These are phyloP conservation scores for Paraconiothyrium sp. DNA, from an alignment of 2,329 filamentous ascomycete genomes.

Conservation along the genomic window DNA sequence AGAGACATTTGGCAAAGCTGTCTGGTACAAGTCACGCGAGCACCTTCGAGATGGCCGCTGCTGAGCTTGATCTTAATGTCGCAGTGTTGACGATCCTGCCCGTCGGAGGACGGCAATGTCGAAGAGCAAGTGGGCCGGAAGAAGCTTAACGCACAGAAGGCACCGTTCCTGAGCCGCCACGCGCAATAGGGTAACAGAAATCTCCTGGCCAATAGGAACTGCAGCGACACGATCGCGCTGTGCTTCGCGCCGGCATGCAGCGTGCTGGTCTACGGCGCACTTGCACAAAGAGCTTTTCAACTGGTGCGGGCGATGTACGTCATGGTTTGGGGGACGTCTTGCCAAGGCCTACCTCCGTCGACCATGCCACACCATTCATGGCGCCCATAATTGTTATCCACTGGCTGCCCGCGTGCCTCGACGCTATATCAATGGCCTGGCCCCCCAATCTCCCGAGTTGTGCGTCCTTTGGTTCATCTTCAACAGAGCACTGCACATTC, in stretches of 20 bases:
- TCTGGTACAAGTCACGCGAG: constrained; percentile 1
- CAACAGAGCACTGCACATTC: background rate
- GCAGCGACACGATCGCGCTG: constrained; percentile 1
- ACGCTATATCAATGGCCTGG: constrained; percentile 7
- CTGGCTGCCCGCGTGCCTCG: background rate
- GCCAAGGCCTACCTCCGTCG: background rate
- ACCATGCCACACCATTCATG: constrained; percentile 1
- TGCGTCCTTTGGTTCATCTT: background rate
- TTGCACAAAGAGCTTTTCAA: constrained; percentile 9
- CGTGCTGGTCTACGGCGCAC: constrained; percentile 8
- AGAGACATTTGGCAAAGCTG: background rate
- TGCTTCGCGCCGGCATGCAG: background rate
- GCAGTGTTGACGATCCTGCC: too few relatives aligned
- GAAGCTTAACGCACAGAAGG: background rate
- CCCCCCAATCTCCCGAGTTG: background rate
- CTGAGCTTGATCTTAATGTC: background rate
- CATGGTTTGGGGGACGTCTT: background rate
- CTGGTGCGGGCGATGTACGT: constrained; percentile 9
- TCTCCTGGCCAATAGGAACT: constrained; percentile 9
- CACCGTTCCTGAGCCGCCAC: background rate
- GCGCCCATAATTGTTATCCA: constrained; percentile 4
- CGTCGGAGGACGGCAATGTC: too few relatives aligned
- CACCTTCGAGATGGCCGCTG: background rate
- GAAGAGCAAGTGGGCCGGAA: background rate
- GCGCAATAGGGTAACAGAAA: background rate